Conservation (phyloP, 345 rosid species). For the Eucalyptus pumila region DNA sequence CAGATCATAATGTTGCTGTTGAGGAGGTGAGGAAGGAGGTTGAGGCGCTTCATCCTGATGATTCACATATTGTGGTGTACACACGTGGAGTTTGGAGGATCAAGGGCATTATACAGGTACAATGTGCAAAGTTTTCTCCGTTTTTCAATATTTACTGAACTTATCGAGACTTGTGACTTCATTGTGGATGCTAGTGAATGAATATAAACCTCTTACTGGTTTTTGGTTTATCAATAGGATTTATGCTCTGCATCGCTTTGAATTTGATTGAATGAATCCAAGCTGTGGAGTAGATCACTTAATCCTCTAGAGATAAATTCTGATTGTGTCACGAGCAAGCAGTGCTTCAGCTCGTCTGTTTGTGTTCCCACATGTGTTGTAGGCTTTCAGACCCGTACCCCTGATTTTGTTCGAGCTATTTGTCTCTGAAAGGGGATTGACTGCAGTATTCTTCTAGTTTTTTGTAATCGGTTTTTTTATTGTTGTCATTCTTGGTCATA, state of each 20-base stretch:
- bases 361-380: not conserved
- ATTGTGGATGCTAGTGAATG: not conserved
- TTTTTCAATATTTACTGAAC: not conserved
- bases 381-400: not conserved
- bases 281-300: not conserved
- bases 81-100: slow-evolving; percentile 95
- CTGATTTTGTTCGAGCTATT: not conserved
- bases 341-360: not conserved
- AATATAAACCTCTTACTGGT: not conserved
- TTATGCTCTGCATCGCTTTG: not conserved
- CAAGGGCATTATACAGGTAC: slow-evolving; percentile 97
- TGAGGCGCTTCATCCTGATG: slow-evolving; percentile 92
- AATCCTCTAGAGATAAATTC: not conserved
- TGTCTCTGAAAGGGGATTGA: not conserved
- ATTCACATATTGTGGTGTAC: slow-evolving; percentile 71
- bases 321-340: not conserved
- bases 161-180: not conserved
- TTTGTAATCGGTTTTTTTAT: not conserved
- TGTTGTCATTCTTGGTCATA: not conserved
- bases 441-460: not conserved
- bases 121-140: not conserved
- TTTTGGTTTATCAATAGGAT: not conserved
- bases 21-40: slow-evolving; percentile 97
- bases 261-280: not conserved
- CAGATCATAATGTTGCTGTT: slow-evolving; percentile 89